Base-by-base conservation (phyloP, 2,329 filamentous ascomycete species). In the Harringtonia aguacate region DNA sequence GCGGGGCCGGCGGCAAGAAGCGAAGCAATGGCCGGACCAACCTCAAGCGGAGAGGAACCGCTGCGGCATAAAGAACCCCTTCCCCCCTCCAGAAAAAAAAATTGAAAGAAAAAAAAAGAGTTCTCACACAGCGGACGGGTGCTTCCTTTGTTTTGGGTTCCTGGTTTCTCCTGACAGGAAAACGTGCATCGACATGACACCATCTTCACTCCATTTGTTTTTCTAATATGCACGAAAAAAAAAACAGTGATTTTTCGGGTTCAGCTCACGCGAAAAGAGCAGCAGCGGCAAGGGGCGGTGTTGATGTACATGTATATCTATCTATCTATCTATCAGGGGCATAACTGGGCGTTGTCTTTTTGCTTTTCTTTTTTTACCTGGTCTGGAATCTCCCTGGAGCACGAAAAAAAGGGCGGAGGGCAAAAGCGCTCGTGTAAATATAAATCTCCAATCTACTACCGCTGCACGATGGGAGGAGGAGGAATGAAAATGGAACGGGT, bases 31-130 rank as follows among this genome's bases (percentile, higher is more conserved):
- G 66, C 42, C 68, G 71, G 24, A 68, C 66, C 50, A 77, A 76
- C 50, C 75, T 74, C 12, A 79, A 79, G 62, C 64, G 69, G 48
- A 62, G 75, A 41, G 70, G 72, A 4, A 40, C 45, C 3, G 24
- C 45, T 3, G 33, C 34, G 4, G 42, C 36, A 5, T 44, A 13
- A 33, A n/a, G n/a, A n/a, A n/a, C n/a, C n/a, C n/a, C n/a, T n/a
- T n/a, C n/a, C n/a, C n/a, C n/a, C n/a, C n/a, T n/a, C n/a, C n/a
- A n/a, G n/a, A n/a, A n/a, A n/a, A n/a, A n/a, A n/a, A n/a, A n/a
- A n/a, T n/a, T n/a, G 14, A 27, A 10, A 27, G 7, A 15, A 13
- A 33, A 5, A 33, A 33, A n/a, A 8, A 33, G 15, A 13, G n/a
- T 14, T 5, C 13, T n/a, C n/a, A n/a, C n/a, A n/a, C n/a, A n/a